These are phyloP conservation scores for Mucor circinelloides DNA, from an alignment of 371 early-diverging fungal species.

Conservation along the genomic window DNA sequence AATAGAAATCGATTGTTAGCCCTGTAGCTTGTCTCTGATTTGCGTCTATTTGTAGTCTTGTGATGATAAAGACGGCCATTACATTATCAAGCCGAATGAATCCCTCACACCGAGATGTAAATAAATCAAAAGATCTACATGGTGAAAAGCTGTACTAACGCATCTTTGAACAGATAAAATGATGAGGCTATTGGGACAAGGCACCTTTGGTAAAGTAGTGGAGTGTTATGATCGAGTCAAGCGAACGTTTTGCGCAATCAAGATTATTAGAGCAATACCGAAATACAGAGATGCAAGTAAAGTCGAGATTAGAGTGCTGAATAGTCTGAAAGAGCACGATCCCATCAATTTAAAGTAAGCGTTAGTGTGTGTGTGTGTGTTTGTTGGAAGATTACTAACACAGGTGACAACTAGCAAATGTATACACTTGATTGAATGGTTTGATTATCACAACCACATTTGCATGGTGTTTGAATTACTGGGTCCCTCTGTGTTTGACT, in stretches of 20 bases:
- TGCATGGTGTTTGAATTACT: constrained; percentile 97
- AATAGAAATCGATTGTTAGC: neutral
- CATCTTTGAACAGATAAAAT: constrained; percentile 66
- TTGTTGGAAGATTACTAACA: neutral
- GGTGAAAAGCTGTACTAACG: neutral
- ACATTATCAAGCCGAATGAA: constrained; percentile 74
- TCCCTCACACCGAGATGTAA: constrained; percentile 77
- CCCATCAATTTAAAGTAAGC: constrained; percentile 69
- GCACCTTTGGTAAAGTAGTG: constrained; percentile 97
- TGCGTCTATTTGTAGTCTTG: constrained; percentile 31
- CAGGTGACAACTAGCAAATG: constrained; percentile 47
- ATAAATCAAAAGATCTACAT: constrained; percentile 10
- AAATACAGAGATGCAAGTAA: constrained; percentile 95
- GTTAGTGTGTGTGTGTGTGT: neutral
- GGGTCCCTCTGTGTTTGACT: constrained; percentile 90
- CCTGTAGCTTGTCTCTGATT: neutral
- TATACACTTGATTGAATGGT: constrained; percentile 79
- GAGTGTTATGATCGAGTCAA: constrained; percentile 78
- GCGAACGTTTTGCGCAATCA: constrained; percentile 67
- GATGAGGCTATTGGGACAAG: constrained; percentile 87
- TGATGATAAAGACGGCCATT: constrained; percentile 95
- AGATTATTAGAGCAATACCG: constrained; percentile 91
- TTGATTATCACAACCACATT: constrained; percentile 89
- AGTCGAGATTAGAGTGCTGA: constrained; percentile 87
- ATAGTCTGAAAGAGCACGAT: constrained; percentile 76